Evolutionary conservation across 2,329 filamentous ascomycete genomes (phyloP).

Genomic region (Monilinia vaccinii-corymbosi): DNA sequence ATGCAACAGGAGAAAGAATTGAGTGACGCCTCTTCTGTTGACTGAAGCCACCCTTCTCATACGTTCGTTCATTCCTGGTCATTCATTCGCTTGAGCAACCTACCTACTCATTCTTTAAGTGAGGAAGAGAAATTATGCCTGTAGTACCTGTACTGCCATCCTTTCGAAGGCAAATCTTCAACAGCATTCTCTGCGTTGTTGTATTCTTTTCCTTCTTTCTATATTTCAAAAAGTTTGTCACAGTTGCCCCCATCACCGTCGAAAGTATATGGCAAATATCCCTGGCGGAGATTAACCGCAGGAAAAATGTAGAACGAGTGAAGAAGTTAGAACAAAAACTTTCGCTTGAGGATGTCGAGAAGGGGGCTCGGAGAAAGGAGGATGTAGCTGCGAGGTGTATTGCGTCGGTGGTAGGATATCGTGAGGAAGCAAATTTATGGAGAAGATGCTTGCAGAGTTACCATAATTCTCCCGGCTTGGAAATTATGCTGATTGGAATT

Average conservation of each 20-base stretch:
- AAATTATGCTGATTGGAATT: constrained; percentile 14
- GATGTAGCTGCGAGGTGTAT: constrained; percentile 10
- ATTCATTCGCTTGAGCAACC: background rate
- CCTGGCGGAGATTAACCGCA: constrained; percentile 14
- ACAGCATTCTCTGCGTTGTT: constrained; percentile 11
- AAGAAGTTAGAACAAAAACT: constrained; percentile 8
- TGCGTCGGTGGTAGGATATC: constrained; percentile 16
- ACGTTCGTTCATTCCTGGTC: background rate
- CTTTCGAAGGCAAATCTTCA: constrained; percentile 6
- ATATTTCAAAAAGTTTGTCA: constrained; percentile 12
- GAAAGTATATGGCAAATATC: constrained; percentile 17
- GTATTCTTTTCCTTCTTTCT: constrained; percentile 10
- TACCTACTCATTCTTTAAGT: background rate
- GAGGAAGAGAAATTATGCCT: background rate
- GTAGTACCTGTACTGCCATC: constrained; percentile 2
- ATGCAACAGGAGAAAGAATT: background rate
- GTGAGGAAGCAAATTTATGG: constrained; percentile 14
- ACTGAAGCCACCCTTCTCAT: background rate
- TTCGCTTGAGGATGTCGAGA: constrained; percentile 10
- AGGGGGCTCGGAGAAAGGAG: constrained; percentile 8
- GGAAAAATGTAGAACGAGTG: constrained; percentile 14
- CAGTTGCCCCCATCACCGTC: constrained; percentile 12
- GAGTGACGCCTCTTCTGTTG: background rate
- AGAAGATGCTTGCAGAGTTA: constrained; percentile 16
- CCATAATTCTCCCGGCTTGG: constrained; percentile 11